A percentile compares a stretch with the other conserved stretches of the same genome.
Conservation (phyloP, 208 protist species). For the Leptomonas seymouri region DNA sequence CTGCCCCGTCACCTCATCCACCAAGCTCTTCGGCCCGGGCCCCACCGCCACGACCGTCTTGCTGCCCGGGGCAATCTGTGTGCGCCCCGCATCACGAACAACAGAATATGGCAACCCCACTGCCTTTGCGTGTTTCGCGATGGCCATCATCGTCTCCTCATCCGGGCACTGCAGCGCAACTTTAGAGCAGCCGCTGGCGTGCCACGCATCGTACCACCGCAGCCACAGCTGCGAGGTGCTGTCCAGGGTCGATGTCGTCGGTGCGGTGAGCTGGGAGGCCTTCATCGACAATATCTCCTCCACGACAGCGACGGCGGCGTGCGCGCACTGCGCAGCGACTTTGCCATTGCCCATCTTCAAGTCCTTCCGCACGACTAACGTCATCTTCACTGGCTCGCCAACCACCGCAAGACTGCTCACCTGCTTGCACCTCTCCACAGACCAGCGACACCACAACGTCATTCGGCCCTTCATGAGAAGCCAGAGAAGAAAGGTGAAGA, state of each 20-base stretch:
- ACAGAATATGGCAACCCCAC: conserved; percentile 69
- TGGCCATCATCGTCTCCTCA: conserved; percentile 69
- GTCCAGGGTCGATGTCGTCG: neutral
- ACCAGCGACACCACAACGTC: conserved; percentile 16
- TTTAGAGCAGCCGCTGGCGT: conserved; percentile 68
- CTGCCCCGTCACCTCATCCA: conserved; percentile 88
- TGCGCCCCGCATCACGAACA: conserved; percentile 92
- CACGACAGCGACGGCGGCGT: conserved; percentile 92
- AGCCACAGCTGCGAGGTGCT: conserved; percentile 33
- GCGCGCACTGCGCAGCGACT: conserved; percentile 95
- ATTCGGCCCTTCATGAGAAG: conserved; percentile 1
- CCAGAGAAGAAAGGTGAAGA: conserved; percentile 21
- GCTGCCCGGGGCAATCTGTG: conserved; percentile 92
- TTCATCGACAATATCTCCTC: conserved; percentile 49
- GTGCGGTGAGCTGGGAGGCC: neutral
- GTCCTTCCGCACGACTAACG: conserved; percentile 93
- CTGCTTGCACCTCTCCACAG: conserved; percentile 14
- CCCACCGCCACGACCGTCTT: conserved; percentile 92
- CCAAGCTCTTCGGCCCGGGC: conserved; percentile 67
- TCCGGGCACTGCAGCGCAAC: conserved; percentile 79
- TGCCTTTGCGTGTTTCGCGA: conserved; percentile 44
- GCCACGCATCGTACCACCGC: conserved; percentile 82
- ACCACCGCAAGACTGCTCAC: conserved; percentile 19
- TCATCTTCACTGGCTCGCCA: conserved; percentile 88
- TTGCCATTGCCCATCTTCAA: conserved; percentile 97